Conservation (phyloP, 345 rosid species). For the Bruguiera sexangula region DNA sequence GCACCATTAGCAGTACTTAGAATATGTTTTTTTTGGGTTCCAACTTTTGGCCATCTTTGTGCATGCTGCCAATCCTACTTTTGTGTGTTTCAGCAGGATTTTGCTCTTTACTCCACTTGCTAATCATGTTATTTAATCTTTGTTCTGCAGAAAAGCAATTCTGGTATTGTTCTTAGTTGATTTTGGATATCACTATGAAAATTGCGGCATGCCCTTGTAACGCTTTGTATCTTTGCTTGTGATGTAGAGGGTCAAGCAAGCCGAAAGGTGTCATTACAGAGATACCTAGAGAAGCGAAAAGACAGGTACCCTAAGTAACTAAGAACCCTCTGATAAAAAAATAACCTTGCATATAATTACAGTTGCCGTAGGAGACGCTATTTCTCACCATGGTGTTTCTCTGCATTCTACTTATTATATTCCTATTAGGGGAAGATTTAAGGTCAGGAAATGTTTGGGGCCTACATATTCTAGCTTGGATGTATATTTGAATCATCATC, state of each 20-base stretch:
- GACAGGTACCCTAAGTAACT: constrained; percentile 53
- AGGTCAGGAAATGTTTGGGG: constrained; percentile 52
- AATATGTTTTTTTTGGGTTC: no score
- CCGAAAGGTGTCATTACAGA: constrained; percentile 64
- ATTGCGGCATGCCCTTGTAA: constrained; percentile 10
- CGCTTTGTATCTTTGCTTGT: constrained; percentile 26
- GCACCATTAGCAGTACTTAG: no score
- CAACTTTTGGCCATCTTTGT: neutral
- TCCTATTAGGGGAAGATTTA: constrained; percentile 50
- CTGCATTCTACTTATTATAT: constrained; percentile 8
- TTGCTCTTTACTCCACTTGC: neutral
- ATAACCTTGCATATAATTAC: constrained; percentile 3
- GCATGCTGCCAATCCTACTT: neutral
- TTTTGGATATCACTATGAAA: neutral
- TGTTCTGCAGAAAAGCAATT: neutral
- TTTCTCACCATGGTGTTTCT: neutral
- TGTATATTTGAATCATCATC: constrained; percentile 50
- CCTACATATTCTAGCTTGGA: constrained; percentile 48
- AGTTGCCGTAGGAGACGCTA: no score
- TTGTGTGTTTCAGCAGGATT: neutral
- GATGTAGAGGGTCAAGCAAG: constrained; percentile 66
- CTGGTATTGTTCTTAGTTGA: neutral
- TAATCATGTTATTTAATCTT: neutral
- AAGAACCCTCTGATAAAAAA: neutral
- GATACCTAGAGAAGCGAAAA: constrained; percentile 73